Evolutionary conservation across 768 basidiomycete species (phyloP), one percentile per base, ranked within the genome.

Genomic region (Psilocybe azurescens): DNA sequence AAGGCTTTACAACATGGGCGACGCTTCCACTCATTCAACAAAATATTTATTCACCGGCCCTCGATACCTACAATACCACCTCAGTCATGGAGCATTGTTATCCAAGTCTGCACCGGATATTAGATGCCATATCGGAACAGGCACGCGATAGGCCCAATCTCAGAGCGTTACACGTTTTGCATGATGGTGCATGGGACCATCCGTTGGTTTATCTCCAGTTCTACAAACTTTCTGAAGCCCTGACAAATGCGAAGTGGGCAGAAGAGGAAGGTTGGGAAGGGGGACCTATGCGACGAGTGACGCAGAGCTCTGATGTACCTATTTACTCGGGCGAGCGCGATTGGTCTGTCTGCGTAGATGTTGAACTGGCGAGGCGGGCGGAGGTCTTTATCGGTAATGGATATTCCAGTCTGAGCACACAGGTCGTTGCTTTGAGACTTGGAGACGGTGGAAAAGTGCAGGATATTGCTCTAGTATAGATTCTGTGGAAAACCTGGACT

Each of bases 151-250:
- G 74, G 20, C 80, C 81, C 1, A 68, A 79, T 56, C 58, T 81
- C 2, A 75, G 78, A 18, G 74, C 75, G 0, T 52, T 83, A 0
- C 79, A 82, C 66, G 67, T 82, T 46, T 72, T 82, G 0, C 82
- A 83, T 63, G 82, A 82, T 59, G 82, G 80, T 13, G 77, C 80
- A 1, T 79, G 78, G 77, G 80, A 81, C 60, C 81, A 83, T 57
- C 81, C 78, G 1, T 64, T 71, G 6, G 80, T 82, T 1, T 82
- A 80, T 60, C 66, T 77, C 5, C 79, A 82, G 59, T 72, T 74
- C 56, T 77, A 79, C 65, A 79, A 77, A 56, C 74, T 83, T 3
- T 71, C 73, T 33, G 72, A 69, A 33, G 77, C 78, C 2, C 65
- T 83, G 13, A 79, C 70, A 36, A 73, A 76, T 55, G 60, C 70